Conservation (phyloP, 2,329 filamentous ascomycete species). For the Domatiomyces catenatus region DNA sequence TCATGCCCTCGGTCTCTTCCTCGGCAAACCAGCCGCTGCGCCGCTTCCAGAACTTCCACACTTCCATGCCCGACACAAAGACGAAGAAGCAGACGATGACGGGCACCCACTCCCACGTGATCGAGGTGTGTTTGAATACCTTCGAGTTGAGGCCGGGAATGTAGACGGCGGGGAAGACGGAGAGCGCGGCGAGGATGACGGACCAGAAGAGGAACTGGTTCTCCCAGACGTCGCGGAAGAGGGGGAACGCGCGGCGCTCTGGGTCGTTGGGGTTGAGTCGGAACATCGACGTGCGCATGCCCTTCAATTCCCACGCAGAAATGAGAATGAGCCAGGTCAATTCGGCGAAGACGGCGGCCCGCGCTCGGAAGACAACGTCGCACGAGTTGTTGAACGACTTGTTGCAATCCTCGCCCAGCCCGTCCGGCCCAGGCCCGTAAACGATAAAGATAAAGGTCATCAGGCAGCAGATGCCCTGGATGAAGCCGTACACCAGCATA, state of each 20-base stretch:
- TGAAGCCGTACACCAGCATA: constrained; percentile 38
- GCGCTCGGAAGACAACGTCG: constrained; percentile 47
- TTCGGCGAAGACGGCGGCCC: constrained; percentile 58
- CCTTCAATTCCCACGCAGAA: constrained; percentile 63
- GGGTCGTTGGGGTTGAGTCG: constrained; percentile 37
- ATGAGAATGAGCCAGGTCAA: constrained; percentile 62
- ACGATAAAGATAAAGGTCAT: constrained; percentile 38
- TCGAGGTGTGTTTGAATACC: constrained; percentile 51
- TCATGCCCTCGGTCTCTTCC: constrained; percentile 20
- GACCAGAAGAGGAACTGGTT: constrained; percentile 59
- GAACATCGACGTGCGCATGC: constrained; percentile 61
- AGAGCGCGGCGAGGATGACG: constrained; percentile 40
- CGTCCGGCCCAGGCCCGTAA: constrained; percentile 31
- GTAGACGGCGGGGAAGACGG: constrained; percentile 46
- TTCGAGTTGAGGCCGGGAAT: constrained; percentile 49
- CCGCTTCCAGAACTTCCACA: constrained; percentile 52
- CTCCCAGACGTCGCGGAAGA: constrained; percentile 49
- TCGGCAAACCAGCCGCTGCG: constrained; percentile 19
- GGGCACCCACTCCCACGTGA: constrained; percentile 55
- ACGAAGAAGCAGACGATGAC: constrained; percentile 43
- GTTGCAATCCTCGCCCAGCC: constrained; percentile 43
- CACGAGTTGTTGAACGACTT: constrained; percentile 33
- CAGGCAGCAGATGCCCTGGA: constrained; percentile 36
- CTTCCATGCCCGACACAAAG: constrained; percentile 48
- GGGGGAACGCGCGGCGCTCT: constrained; percentile 45